A percentile compares a stretch with the other conserved stretches of the same genome.
Conservation (phyloP, 2,329 filamentous ascomycete genomes). For the Albophoma yamanashiensis region DNA sequence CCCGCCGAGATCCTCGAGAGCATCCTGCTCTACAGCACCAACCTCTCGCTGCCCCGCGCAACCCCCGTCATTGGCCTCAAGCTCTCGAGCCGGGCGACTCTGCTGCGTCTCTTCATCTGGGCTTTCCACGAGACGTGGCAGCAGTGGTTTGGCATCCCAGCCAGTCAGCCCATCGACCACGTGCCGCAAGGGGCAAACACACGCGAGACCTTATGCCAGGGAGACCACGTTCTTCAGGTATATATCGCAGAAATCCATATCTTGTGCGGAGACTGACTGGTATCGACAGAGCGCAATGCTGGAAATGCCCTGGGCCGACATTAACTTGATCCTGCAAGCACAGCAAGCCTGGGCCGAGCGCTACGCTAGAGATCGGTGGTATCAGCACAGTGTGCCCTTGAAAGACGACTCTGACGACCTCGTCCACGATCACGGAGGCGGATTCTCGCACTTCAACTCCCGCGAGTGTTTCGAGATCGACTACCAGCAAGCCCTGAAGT, state of each 20-base stretch:
- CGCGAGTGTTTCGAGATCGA: slow-evolving; percentile 25
- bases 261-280: slow-evolving; percentile 4
- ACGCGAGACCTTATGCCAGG: slow-evolving; percentile 11
- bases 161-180: slow-evolving; percentile 3
- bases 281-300: slow-evolving; percentile 29
- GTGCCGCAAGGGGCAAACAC: slow-evolving; percentile 5
- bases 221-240: slow-evolving; percentile 34
- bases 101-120: slow-evolving; percentile 24
- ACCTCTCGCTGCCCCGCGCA: slow-evolving; percentile 33
- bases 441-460: slow-evolving; percentile 18
- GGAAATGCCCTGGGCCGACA: slow-evolving; percentile 30
- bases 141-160: slow-evolving; percentile 21
- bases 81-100: slow-evolving; percentile 30
- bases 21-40: slow-evolving; percentile 40
- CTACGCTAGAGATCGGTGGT: slow-evolving; percentile 21
- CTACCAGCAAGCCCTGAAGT: slow-evolving; percentile 16
- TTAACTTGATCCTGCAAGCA: slow-evolving; percentile 35
- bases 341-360: slow-evolving; percentile 35
- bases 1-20: slow-evolving; percentile 43
- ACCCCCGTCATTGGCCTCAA: slow-evolving; percentile 32
- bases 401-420: slow-evolving; percentile 3
- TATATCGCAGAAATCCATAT: slow-evolving; percentile 5
- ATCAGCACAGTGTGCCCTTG: slow-evolving; percentile 19
- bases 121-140: slow-evolving; percentile 28
- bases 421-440: slow-evolving; percentile 12